A percentile compares a stretch with the other conserved stretches of the same genome.
These are phyloP conservation scores for Fusarium hostae DNA, from an alignment of 2,329 filamentous ascomycete genomes.

Conservation along the genomic window DNA sequence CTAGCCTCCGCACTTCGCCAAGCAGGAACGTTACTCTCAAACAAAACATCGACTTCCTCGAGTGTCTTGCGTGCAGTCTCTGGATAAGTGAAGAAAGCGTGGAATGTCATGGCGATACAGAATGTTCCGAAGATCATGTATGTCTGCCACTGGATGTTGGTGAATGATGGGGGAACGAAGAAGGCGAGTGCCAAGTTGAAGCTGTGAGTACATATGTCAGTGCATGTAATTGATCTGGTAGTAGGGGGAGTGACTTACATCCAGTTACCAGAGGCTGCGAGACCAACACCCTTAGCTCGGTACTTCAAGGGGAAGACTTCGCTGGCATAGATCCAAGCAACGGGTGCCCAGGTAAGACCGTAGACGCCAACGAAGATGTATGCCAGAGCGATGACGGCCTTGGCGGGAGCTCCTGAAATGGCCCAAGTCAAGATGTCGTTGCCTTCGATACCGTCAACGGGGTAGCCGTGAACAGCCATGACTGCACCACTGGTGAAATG, in stretches of 20 bases:
- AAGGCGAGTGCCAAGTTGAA: constrained; percentile 56
- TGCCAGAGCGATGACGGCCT: constrained; percentile 61
- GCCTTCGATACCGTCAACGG: constrained; percentile 56
- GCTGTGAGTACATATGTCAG: constrained; percentile 10
- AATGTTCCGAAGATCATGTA: constrained; percentile 60
- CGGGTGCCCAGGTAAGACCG: constrained; percentile 59
- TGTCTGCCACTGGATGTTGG: constrained; percentile 60
- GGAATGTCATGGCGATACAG: constrained; percentile 55
- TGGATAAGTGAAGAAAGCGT: constrained; percentile 64
- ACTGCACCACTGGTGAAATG: constrained; percentile 61
- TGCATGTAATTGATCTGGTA: rapidly evolving
- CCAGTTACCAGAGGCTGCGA: constrained; percentile 60
- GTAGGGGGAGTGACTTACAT: constrained; percentile 37
- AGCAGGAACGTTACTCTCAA: constrained; percentile 37
- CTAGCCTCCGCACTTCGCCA: constrained; percentile 35
- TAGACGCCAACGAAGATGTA: constrained; percentile 58
- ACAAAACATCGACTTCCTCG: constrained; percentile 40
- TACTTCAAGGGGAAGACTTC: constrained; percentile 63
- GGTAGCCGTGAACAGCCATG: constrained; percentile 61
- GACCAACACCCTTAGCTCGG: constrained; percentile 64
- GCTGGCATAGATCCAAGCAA: constrained; percentile 67
- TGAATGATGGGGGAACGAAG: constrained; percentile 53
- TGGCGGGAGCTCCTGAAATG: constrained; percentile 57
- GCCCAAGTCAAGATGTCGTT: constrained; percentile 60
- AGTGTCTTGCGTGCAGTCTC: constrained; percentile 57